Percentiles rank a stretch among this genome's conserved stretches.
Conservation (phyloP, 2,329 filamentous ascomycete species). For the Dactylellina haptotyla region DNA sequence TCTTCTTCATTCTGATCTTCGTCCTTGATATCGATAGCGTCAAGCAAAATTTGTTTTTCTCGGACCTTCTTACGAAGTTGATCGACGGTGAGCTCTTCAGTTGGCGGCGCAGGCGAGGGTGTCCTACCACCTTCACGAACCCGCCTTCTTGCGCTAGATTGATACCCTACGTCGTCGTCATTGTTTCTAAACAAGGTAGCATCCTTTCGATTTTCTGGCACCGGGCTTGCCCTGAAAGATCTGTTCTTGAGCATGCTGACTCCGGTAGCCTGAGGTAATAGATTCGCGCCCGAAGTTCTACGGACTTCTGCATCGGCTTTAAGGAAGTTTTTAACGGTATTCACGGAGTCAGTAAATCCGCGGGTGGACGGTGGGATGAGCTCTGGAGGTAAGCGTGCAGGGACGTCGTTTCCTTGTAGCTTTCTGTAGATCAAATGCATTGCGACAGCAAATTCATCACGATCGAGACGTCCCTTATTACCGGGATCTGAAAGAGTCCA, state of each 20-base stretch:
- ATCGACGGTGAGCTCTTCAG: constrained; percentile 84
- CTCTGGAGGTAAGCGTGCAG: constrained; percentile 86
- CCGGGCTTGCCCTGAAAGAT: constrained; percentile 76
- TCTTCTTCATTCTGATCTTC: constrained; percentile 91
- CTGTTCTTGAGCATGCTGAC: constrained; percentile 97
- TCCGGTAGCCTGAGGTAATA: constrained; percentile 95
- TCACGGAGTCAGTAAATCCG: constrained; percentile 91
- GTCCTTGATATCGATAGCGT: constrained; percentile 96
- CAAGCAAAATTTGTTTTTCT: constrained; percentile 91
- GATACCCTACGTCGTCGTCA: constrained; percentile 89
- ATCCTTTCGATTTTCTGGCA: constrained; percentile 76
- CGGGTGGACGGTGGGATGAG: constrained; percentile 93
- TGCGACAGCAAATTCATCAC: constrained; percentile 96
- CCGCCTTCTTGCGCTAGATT: constrained; percentile 89
- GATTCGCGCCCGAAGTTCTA: constrained; percentile 86
- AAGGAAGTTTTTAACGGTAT: constrained; percentile 88
- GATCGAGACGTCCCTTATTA: constrained; percentile 91
- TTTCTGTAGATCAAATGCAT: constrained; percentile 99
- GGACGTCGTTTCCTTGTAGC: constrained; percentile 92
- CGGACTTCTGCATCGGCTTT: constrained; percentile 88
- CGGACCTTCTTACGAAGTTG: constrained; percentile 91
- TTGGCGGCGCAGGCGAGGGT: constrained; percentile 81
- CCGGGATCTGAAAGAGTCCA: constrained; percentile 95
- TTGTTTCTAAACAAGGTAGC: constrained; percentile 97
- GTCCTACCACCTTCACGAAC: constrained; percentile 75